Percentiles rank a stretch among this genome's conserved stretches.
These are phyloP conservation scores for Puccinia coronata DNA, from an alignment of 1,284 basidiomycete genomes.

Conservation along the genomic window DNA sequence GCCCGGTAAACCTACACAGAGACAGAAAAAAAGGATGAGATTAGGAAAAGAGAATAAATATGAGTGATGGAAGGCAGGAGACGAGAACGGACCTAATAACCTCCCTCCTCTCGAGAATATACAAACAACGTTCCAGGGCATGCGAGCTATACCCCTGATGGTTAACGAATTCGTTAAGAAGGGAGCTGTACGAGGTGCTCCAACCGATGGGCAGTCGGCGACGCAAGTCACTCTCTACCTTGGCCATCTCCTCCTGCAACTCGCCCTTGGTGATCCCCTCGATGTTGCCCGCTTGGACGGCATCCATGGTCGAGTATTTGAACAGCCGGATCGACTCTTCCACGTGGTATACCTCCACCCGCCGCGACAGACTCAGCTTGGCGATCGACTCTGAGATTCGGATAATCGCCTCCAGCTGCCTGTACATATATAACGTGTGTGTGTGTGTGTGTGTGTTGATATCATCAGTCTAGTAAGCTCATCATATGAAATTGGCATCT, in stretches of 20 bases:
- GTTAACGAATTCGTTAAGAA: slow-evolving; percentile 92
- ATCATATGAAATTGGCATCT: too few species aligned
- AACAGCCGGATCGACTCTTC: slow-evolving; percentile 98
- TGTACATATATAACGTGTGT: too few species aligned
- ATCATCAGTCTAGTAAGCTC: neutral
- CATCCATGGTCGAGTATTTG: slow-evolving; percentile 99
- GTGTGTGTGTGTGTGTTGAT: neutral
- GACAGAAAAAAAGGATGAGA: neutral
- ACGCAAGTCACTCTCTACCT: slow-evolving; percentile 87
- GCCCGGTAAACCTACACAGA: neutral
- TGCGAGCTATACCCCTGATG: slow-evolving; percentile 87
- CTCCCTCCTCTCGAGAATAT: slow-evolving; percentile 91
- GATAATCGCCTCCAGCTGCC: slow-evolving; percentile 97
- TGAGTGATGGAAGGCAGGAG: neutral
- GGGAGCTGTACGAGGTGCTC: slow-evolving; percentile 90
- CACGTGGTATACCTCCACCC: slow-evolving; percentile 89
- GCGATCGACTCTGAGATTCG: slow-evolving; percentile 96
- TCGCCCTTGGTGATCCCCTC: slow-evolving; percentile 91
- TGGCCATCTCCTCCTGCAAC: slow-evolving; percentile 87
- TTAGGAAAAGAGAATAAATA: neutral
- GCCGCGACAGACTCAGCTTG: slow-evolving; percentile 84
- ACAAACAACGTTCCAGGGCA: slow-evolving; percentile 87
- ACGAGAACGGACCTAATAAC: slow-evolving; percentile 70
- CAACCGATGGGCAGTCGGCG: slow-evolving; percentile 90
- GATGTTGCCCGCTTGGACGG: slow-evolving; percentile 85